phyloP scores from a whole-genome alignment of 2,329 filamentous ascomycete species.

The Pseudogymnoascus sp. region DNA sequence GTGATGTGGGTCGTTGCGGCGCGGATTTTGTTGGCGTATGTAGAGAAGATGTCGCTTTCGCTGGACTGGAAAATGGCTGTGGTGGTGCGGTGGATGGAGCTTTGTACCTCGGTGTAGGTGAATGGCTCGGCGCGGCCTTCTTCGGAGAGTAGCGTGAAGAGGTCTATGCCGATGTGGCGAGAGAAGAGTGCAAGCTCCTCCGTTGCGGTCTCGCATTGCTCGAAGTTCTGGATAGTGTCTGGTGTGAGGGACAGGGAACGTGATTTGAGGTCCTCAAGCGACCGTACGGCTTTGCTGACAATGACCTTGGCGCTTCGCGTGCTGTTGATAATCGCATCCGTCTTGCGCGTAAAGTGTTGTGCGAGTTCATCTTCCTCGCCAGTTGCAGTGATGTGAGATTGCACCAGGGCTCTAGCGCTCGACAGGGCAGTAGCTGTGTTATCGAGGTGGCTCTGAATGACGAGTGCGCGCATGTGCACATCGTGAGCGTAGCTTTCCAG shows the following conservation, averaged over 20 bases:
- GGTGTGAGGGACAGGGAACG: conserved; percentile 67
- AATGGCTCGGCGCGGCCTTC: conserved; percentile 65
- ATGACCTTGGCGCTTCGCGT: conserved; percentile 80
- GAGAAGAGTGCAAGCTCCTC: conserved; percentile 61
- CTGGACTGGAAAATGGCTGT: conserved; percentile 45
- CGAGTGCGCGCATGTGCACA: conserved; percentile 66
- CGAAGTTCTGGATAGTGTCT: conserved; percentile 63
- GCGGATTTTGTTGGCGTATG: conserved; percentile 62
- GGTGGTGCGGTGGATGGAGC: conserved; percentile 53
- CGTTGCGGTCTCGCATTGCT: conserved; percentile 59
- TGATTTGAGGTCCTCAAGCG: conserved; percentile 69
- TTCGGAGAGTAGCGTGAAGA: conserved; percentile 63
- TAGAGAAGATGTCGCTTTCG: conserved; percentile 64
- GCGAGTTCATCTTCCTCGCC: conserved; percentile 62
- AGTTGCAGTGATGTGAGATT: conserved; percentile 51
- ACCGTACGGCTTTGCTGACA: conserved; percentile 68
- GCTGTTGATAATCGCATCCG: conserved; percentile 66
- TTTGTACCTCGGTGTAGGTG: conserved; percentile 60
- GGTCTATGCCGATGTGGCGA: conserved; percentile 56
- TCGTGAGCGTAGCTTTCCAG: conserved; percentile 72
- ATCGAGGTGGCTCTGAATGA: conserved; percentile 78
- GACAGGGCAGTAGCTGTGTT: conserved; percentile 64
- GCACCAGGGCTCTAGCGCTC: conserved; percentile 59
- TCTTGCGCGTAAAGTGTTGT: conserved; percentile 61
- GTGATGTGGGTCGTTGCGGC: conserved; percentile 57